Base-by-base conservation (phyloP, 176 grass and related monocot species). In the Puccinellia tenuiflora region DNA sequence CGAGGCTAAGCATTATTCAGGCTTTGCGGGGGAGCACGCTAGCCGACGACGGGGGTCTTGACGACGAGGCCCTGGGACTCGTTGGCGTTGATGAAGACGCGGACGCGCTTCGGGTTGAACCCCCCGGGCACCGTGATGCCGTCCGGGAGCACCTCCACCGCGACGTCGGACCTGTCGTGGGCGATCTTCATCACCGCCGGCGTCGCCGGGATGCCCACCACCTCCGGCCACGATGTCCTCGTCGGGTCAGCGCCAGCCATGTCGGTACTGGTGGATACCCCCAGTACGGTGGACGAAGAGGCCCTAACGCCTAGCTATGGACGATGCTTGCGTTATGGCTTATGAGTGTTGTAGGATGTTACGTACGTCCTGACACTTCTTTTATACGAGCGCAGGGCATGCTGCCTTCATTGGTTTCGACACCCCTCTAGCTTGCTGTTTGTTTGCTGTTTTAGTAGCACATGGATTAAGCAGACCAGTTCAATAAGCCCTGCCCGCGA, bases 151-250 rank as follows among this genome's bases (percentile, higher is more conserved):
- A 73, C 69, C 25, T 73, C 69, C 7, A 73, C 17, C 5, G 69
- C 24, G 7, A 73, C 69, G 42, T 73, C 42, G 42, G 42, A 73
- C 25, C 69, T 29, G 42, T 73, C 69, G 42, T 73, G 69, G 15
- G 43, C 45, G 42, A 73, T 73, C 69, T 73, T 73, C 69, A 73
- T 73, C 69, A 73, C 69, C 42, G 69, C 69, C 42, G 69, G 69
- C 42, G 69, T 48, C 69, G 69, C 69, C 69, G 69, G 69, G 42
- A 73, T 73, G 24, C 69, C 69, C 42, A 73, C 69, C 42, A 73
- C 69, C 69, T 73, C 69, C 42, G 69, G 69, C 69, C 69, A 73
- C 15, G 69, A 73, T 42, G 69, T 73, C 42, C 69, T 73, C 24
- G 14, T 73, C 14, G 69, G 69, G 69, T 73, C 69, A 5, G 69